These are phyloP conservation scores for Sporisorium sorghi DNA, from an alignment of 1,284 basidiomycete genomes.

Conservation along the genomic window DNA sequence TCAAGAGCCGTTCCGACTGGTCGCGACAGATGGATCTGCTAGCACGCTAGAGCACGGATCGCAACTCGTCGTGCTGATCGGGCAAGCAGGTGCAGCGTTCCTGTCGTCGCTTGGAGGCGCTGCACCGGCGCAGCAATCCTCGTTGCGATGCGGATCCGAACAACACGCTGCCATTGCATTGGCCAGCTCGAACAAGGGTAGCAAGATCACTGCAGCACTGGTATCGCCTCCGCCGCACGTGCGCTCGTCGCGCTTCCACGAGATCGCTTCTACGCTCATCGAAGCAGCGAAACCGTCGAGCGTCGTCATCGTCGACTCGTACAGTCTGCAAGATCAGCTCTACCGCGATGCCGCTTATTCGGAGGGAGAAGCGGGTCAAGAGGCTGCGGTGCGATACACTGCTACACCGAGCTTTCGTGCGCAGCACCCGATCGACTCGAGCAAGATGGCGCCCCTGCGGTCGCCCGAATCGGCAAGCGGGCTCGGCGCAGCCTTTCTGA, in stretches of 20 bases:
- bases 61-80: conserved; percentile 24
- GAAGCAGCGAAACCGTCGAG: conserved; percentile 27
- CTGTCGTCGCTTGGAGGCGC: conserved; percentile 14
- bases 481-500: conserved; percentile 35
- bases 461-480: conserved; percentile 36
- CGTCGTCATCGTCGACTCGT: conserved; percentile 38
- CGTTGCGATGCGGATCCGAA: conserved; percentile 15
- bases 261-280: conserved; percentile 16
- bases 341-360: conserved; percentile 13
- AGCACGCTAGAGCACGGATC: not conserved
- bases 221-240: conserved; percentile 18
- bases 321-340: conserved; percentile 32
- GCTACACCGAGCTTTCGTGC: conserved; percentile 16
- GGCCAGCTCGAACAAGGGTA: conserved; percentile 1
- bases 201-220: conserved; percentile 15
- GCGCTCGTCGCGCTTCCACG: conserved; percentile 27
- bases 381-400: conserved; percentile 22
- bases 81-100: conserved; percentile 20
- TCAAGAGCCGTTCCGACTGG: conserved; percentile 13
- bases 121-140: conserved; percentile 14
- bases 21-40: not conserved
- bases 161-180: conserved; percentile 27
- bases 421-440: conserved; percentile 12
- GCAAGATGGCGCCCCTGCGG: conserved; percentile 19
- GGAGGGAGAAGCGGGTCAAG: conserved; percentile 4